Percentiles rank a stretch among this genome's conserved stretches.
Conservation (phyloP, 352 stramenopile genomes). For the Phytophthora palmivora region DNA sequence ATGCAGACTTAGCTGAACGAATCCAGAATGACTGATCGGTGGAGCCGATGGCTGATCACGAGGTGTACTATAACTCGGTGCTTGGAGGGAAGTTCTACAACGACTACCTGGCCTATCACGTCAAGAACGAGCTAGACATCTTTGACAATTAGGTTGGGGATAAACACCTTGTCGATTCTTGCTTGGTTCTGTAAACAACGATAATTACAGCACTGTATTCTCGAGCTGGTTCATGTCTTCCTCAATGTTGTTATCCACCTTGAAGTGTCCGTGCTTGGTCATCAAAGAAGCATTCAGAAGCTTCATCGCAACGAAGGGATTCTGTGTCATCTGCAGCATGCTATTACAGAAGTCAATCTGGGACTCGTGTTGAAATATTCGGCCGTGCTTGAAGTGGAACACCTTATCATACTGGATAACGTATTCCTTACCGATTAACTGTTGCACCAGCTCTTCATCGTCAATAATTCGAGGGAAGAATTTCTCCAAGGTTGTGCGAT, state of each 20-base stretch:
- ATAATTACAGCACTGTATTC: slow-evolving; percentile 43
- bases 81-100: slow-evolving; percentile 21
- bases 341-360: slow-evolving; percentile 57
- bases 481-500: slow-evolving; percentile 45
- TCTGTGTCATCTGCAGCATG: slow-evolving; percentile 56
- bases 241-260: slow-evolving; percentile 45
- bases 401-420: slow-evolving; percentile 75
- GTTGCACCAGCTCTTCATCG: slow-evolving; percentile 59
- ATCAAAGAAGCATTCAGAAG: slow-evolving; percentile 58
- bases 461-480: slow-evolving; percentile 61
- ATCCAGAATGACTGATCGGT: no score
- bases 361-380: slow-evolving; percentile 67
- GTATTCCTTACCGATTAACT: slow-evolving; percentile 68
- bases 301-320: slow-evolving; percentile 63
- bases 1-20: no score
- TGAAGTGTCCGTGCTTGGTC: slow-evolving; percentile 68
- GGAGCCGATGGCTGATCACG: slow-evolving; percentile 10
- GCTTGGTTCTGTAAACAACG: no score
- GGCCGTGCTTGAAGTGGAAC: slow-evolving; percentile 60
- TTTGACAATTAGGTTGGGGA: no score
- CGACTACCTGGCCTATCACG: no score
- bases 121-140: no score
- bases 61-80: slow-evolving; percentile 19
- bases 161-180: background rate
- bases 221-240: slow-evolving; percentile 52